Percentiles rank a stretch among this genome's conserved stretches.
phyloP scores from a whole-genome alignment of 1,284 basidiomycete species.

The Cystobasidiaceae sp. region DNA sequence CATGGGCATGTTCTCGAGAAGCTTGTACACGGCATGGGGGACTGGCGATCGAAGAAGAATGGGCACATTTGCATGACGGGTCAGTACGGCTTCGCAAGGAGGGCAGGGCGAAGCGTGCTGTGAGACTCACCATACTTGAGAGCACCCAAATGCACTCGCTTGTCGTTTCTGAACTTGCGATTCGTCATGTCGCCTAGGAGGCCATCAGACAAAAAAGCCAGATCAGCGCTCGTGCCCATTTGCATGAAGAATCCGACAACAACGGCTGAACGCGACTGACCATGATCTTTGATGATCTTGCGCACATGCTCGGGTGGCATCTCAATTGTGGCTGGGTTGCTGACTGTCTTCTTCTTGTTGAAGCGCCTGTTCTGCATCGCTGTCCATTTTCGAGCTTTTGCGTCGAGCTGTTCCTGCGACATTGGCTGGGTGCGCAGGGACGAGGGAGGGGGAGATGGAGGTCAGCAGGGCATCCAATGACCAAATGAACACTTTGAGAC shows the following conservation, averaged over 20 bases:
- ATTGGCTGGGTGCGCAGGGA: slow-evolving; percentile 47
- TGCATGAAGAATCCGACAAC: no score
- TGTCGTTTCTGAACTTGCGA: slow-evolving; percentile 84
- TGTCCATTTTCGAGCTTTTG: slow-evolving; percentile 89
- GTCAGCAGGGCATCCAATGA: not conserved
- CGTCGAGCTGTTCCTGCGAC: slow-evolving; percentile 68
- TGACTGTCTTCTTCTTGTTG: slow-evolving; percentile 34
- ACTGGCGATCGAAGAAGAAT: slow-evolving; percentile 51
- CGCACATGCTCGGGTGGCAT: slow-evolving; percentile 78
- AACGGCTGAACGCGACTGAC: slow-evolving; percentile 54
- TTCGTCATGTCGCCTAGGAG: slow-evolving; percentile 40
- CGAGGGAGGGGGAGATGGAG: not conserved
- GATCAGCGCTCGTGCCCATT: not conserved
- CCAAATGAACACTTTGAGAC: not conserved
- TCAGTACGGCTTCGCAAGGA: not conserved
- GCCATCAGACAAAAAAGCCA: not conserved
- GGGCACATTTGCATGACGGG: not conserved
- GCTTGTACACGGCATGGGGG: slow-evolving; percentile 97
- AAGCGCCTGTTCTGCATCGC: slow-evolving; percentile 84
- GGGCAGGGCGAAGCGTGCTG: not conserved
- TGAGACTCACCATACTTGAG: slow-evolving; percentile 65
- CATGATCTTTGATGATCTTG: slow-evolving; percentile 97
- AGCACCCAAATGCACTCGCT: slow-evolving; percentile 95
- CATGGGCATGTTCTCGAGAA: slow-evolving; percentile 97
- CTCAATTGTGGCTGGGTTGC: slow-evolving; percentile 28